Evolutionary conservation across 2,329 filamentous ascomycete genomes (phyloP), one percentile per base, ranked within the genome.

Genomic region (Phialocephala sp.): DNA sequence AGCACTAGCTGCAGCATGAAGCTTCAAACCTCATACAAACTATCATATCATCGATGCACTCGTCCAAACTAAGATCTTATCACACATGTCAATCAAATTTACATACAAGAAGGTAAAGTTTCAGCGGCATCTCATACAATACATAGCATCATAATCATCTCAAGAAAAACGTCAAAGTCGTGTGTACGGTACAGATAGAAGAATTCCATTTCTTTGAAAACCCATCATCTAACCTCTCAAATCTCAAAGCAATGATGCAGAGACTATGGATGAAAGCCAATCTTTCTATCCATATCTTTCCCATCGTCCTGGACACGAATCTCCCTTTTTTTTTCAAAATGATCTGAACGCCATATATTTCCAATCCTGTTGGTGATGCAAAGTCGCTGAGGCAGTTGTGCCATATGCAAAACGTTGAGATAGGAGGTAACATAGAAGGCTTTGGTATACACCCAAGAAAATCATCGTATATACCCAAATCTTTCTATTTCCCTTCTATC

Each of bases 281-380:
- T 32, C 27, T 32, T 32, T 6, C 27, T 32, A 32, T 32, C 27
- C 27, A 32, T 32, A 32, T 32, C 27, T 32, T 32, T 32, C 45
- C 45, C 45, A 50, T 22, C 20, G 22, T n/a, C 45, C 20, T 22
- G 20, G n/a, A 24, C 45, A 27, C 45, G 45, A 32, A 22, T n/a
- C 45, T 50, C 22, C 45, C n/a, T 20, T n/a, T 43, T n/a, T 14
- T 50, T 50, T 24, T 50, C n/a, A 50, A 50, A 50, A 24, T 50
- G 20, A 50, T 50, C 20, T 50, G 22, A 50, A 50, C 45, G 45
- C 45, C 45, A 50, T 24, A 20, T 20, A 12, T 27, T 27, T 20
- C 45, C 45, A 50, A 22, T 50, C 45, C 45, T 22, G 45, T 20
- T 50, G 45, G 45, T 50, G 45, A 50, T 50, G 45, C 45, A 50